Percentiles rank a stretch among this genome's conserved stretches.
Evolutionary conservation across 73 alveolate genomes (phyloP).

Genomic region (Paramecium sexaurelia): DNA sequence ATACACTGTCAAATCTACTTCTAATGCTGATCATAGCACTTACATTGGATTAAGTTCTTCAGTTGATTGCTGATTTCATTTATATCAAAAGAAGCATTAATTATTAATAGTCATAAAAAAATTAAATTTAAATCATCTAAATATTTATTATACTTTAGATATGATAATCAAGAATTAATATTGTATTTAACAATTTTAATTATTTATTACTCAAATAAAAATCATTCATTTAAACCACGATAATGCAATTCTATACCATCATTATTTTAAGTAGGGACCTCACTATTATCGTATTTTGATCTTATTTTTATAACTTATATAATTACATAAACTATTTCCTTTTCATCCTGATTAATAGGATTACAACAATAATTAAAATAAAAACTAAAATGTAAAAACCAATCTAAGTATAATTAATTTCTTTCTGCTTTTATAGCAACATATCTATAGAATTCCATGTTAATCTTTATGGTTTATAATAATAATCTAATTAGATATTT

Average conservation of each 20-base stretch:
- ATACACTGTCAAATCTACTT: slow-evolving; percentile 21
- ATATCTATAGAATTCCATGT: neutral
- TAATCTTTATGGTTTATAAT: neutral
- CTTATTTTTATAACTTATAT: neutral
- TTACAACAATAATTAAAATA: neutral
- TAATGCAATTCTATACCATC: neutral
- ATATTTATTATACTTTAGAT: no score
- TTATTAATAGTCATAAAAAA: neutral
- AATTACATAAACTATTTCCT: neutral
- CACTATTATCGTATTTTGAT: neutral
- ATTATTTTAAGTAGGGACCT: neutral
- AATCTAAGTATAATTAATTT: neutral
- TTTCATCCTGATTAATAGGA: neutral
- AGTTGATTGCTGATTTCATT: slow-evolving; percentile 43
- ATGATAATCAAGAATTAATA: no score
- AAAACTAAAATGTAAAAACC: neutral
- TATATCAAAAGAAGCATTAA: neutral
- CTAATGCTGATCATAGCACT: slow-evolving; percentile 51
- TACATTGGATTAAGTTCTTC: slow-evolving; percentile 41
- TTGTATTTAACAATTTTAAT: no score
- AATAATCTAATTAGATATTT: neutral
- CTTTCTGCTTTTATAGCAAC: neutral
- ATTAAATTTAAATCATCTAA: no score
- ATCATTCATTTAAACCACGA: neutral
- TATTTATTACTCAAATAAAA: neutral